These are phyloP conservation scores for Tolypocladium sp. DNA, from an alignment of 2,329 filamentous ascomycete species.

Conservation along the genomic window DNA sequence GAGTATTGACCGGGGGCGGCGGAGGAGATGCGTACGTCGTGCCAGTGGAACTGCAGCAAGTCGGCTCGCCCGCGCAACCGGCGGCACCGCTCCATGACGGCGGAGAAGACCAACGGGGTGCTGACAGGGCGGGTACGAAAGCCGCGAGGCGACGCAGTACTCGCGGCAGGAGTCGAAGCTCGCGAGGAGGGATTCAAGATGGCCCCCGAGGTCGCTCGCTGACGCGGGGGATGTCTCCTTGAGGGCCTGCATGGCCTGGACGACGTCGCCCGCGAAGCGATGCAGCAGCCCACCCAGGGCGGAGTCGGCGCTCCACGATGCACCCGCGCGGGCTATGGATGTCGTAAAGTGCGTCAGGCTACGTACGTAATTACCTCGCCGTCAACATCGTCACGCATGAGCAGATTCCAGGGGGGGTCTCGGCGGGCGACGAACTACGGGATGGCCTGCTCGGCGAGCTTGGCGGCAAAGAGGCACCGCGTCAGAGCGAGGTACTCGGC, in stretches of 20 bases:
- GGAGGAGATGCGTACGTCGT: not conserved
- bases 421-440: not conserved
- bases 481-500: not conserved
- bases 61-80: not conserved
- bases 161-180: not conserved
- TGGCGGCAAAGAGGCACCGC: not conserved
- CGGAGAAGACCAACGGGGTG: not conserved
- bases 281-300: not conserved
- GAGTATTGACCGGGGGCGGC: not conserved
- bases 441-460: not conserved
- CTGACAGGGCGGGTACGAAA: not conserved
- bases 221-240: not conserved
- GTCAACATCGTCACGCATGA: not conserved
- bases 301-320: not conserved
- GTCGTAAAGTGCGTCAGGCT: not conserved
- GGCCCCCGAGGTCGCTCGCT: not conserved
- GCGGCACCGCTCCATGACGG: not conserved
- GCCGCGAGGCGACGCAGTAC: not conserved
- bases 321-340: not conserved
- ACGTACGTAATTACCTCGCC: no score
- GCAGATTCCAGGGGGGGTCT: not conserved
- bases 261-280: not conserved
- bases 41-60: not conserved
- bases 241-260: not conserved
- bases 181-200: not conserved